Evolutionary conservation across 2,329 filamentous ascomycete genomes (phyloP), one percentile per base, ranked within the genome.

Genomic region (Rhexocercosporidium sp.): DNA sequence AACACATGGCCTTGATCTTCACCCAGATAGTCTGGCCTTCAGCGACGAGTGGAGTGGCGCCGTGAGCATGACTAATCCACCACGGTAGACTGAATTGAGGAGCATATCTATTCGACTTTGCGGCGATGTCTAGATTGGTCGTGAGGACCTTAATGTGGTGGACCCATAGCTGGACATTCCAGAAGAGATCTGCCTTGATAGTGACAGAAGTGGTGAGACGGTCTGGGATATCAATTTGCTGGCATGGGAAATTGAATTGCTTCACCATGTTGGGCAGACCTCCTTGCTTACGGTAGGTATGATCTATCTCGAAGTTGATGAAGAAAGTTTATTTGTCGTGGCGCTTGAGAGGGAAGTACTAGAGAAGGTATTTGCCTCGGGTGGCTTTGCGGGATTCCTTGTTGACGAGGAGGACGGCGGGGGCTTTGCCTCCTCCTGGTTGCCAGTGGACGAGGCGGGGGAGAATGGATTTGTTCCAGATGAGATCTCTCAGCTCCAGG

Each of bases 281-380:
- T 3, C 41, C 20, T n/a, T 63, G 49, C 20, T 66, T 39, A 20
- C 51, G 39, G 59, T 62, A 62, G 25, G 63, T 20, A 31, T 18
- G 47, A 14, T 66, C 59, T 14, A 57, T 41, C 7, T 54, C 25
- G 16, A 62, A 59, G 41, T 66, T 47, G 64, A 62, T 14, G 41
- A 47, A 62, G 64, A 66, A 39, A 6, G 39, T 22, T 29, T 66
- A 62, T 22, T 49, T 7, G 5, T 25, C 25, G 18, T 29, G 22
- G n/a, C 27, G 22, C 6, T 16, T 20, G 41, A 62, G n/a, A 3
- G 31, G n/a, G 22, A 54, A 8, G 37, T 46, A 29, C 37, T 37
- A 63, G 34, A 54, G 22, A 3, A 44, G 12, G 34, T 44, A 56
- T 5, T 47, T 25, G 6, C n/a, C 16, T 22, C 57, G 29, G 18